These are phyloP conservation scores for Euphrasia confusa DNA, from an alignment of 257 asterid species.

Conservation along the genomic window DNA sequence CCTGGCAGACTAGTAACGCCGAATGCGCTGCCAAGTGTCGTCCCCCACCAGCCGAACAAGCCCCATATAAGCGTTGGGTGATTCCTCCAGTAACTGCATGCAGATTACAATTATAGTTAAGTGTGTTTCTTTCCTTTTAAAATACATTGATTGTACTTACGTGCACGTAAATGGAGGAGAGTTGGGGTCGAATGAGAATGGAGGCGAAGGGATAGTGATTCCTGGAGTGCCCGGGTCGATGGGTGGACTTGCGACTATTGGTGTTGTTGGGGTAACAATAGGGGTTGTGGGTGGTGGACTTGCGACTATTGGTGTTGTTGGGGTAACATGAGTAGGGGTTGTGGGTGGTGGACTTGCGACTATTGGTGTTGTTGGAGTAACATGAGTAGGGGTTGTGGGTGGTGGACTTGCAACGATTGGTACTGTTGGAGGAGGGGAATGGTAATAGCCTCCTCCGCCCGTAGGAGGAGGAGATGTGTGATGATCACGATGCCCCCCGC, in stretches of 20 bases:
- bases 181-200: constrained; percentile 50
- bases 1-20: constrained; percentile 42
- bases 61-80: constrained; percentile 54
- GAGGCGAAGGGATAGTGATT: constrained; percentile 48
- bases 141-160: constrained; percentile 40
- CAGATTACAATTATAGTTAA: background rate
- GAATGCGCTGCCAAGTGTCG: constrained; percentile 38
- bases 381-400: too few relatives aligned
- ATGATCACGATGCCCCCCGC: constrained; percentile 42
- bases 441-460: constrained; percentile 27
- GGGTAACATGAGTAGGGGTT: too few relatives aligned
- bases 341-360: constrained; percentile 18
- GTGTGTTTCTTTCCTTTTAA: background rate
- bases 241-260: constrained; percentile 23
- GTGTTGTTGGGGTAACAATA: background rate
- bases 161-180: constrained; percentile 78
- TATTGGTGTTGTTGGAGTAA: constrained; percentile 22
- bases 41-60: constrained; percentile 50
- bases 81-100: constrained; percentile 53
- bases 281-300: constrained; percentile 16
- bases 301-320: background rate
- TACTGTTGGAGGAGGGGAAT: constrained; percentile 36
- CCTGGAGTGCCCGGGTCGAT: constrained; percentile 33
- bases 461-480: constrained; percentile 19
- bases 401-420: too few relatives aligned